Evolutionary conservation across 371 early-diverging fungal species (phyloP).

Genomic region (Syncephalastrum contaminatum): DNA sequence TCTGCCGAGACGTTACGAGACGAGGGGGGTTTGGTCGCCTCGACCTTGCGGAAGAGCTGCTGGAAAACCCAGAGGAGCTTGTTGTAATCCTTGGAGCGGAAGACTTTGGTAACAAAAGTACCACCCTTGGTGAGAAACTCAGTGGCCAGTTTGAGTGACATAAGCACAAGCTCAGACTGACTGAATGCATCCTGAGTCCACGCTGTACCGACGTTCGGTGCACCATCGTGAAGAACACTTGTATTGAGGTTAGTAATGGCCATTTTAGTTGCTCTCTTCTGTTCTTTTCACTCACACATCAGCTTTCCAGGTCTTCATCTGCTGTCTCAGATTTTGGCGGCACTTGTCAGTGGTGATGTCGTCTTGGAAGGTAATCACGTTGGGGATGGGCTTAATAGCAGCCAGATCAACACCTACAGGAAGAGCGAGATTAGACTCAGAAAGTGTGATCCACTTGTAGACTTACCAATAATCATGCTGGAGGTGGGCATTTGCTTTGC

Average conservation of each 20-base stretch:
- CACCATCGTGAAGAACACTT: constrained; percentile 98
- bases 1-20: constrained; percentile 99
- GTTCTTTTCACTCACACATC: constrained; percentile 79
- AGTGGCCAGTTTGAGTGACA: constrained; percentile 94
- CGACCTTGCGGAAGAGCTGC: constrained; percentile 96
- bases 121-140: constrained; percentile 96
- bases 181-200: constrained; percentile 99
- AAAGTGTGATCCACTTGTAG: background rate
- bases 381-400: constrained; percentile 97
- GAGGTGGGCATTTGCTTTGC: constrained; percentile 95
- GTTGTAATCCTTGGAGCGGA: constrained; percentile 99
- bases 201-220: constrained; percentile 98
- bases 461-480: constrained; percentile 85
- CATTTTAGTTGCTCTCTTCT: background rate
- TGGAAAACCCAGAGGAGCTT: constrained; percentile 97
- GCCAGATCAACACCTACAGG: constrained; percentile 92
- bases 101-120: constrained; percentile 99
- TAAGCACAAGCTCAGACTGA: constrained; percentile 96
- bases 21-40: constrained; percentile 99
- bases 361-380: constrained; percentile 93
- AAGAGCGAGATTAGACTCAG: constrained; percentile 1
- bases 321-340: constrained; percentile 77
- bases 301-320: constrained; percentile 97
- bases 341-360: constrained; percentile 98
- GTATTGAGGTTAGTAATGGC: constrained; percentile 17